phyloP scores from a whole-genome alignment of 805 yeast species.

The Alloascoidea africana region DNA sequence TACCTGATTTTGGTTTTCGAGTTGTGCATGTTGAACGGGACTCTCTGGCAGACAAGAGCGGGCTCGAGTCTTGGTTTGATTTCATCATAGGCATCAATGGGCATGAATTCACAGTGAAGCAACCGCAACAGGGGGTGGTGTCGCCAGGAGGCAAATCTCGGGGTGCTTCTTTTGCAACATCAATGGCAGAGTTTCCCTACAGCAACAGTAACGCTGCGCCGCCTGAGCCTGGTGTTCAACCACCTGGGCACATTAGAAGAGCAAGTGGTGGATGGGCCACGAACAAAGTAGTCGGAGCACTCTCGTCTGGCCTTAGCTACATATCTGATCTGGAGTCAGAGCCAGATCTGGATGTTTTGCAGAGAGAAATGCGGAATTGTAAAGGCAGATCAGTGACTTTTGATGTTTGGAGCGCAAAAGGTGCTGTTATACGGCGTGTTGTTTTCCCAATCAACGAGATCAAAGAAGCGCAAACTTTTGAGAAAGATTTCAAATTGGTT shows the following conservation, averaged over 20 bases:
- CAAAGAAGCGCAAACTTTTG: too few species aligned
- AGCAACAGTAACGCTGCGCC: background rate
- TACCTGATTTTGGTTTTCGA: slow-evolving; percentile 34
- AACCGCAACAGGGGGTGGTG: too few species aligned
- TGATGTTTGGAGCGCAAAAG: slow-evolving; percentile 80
- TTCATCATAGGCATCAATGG: slow-evolving; percentile 72
- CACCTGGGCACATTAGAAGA: slow-evolving; percentile 10
- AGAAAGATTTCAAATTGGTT: background rate
- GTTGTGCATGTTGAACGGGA: slow-evolving; percentile 31
- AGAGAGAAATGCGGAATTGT: slow-evolving; percentile 26
- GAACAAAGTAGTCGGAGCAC: too few species aligned
- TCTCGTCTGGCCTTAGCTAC: background rate
- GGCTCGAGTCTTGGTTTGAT: slow-evolving; percentile 79
- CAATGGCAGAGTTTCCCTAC: slow-evolving; percentile 6
- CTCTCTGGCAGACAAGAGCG: slow-evolving; percentile 33
- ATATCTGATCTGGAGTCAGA: background rate
- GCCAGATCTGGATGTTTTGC: slow-evolving; percentile 17
- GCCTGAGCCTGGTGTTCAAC: slow-evolving; percentile 15
- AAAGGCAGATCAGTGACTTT: slow-evolving; percentile 29
- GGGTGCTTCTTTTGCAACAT: too few species aligned
- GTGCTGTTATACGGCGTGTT: slow-evolving; percentile 40
- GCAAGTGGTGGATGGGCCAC: background rate
- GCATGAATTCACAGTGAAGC: slow-evolving; percentile 39
- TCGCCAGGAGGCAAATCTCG: too few species aligned
- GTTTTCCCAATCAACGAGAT: slow-evolving; percentile 17